A percentile compares a stretch with the other conserved stretches of the same genome.
phyloP scores from a whole-genome alignment of 352 stramenopile species.

The Phytophthora rubi region DNA sequence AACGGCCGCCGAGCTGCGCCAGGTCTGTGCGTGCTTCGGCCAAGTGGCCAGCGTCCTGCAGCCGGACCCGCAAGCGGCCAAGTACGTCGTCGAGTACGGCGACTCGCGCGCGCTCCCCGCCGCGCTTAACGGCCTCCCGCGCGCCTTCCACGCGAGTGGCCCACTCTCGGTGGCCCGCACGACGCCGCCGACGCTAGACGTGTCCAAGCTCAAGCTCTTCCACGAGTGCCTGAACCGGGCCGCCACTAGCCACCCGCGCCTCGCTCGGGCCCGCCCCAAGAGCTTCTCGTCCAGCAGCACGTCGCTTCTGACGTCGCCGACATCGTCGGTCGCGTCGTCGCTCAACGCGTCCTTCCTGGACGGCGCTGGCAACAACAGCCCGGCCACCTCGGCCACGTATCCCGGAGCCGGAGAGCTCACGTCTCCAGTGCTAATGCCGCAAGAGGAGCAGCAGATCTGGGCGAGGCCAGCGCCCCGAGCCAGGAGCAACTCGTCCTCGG shows the following conservation, averaged over 20 bases:
- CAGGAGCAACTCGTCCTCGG: constrained; percentile 53
- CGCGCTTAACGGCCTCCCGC: constrained; percentile 50
- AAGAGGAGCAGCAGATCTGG: constrained; percentile 45
- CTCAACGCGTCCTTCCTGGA: constrained; percentile 69
- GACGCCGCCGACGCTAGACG: constrained; percentile 59
- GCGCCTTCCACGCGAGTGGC: constrained; percentile 40
- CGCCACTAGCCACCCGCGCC: constrained; percentile 13
- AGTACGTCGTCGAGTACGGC: constrained; percentile 81
- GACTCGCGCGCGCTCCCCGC: constrained; percentile 59
- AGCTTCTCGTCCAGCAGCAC: constrained; percentile 72
- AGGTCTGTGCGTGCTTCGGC: constrained; percentile 73
- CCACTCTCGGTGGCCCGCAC: constrained; percentile 56
- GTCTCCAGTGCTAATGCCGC: constrained; percentile 40
- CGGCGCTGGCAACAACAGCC: constrained; percentile 32
- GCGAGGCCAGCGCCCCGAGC: constrained; percentile 27
- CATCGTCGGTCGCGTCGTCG: constrained; percentile 69
- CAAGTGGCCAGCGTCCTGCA: constrained; percentile 80
- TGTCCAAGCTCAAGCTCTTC: constrained; percentile 70
- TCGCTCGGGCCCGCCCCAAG: constrained; percentile 43
- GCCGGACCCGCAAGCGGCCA: constrained; percentile 44
- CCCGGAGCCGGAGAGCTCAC: constrained; percentile 28
- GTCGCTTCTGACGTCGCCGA: constrained; percentile 70
- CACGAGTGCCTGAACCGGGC: constrained; percentile 51
- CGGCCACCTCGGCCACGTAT: constrained; percentile 34
- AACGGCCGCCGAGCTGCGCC: constrained; percentile 53